Base-by-base conservation (phyloP, 148 eudicot genomes). In the Pouteria glomerata region DNA sequence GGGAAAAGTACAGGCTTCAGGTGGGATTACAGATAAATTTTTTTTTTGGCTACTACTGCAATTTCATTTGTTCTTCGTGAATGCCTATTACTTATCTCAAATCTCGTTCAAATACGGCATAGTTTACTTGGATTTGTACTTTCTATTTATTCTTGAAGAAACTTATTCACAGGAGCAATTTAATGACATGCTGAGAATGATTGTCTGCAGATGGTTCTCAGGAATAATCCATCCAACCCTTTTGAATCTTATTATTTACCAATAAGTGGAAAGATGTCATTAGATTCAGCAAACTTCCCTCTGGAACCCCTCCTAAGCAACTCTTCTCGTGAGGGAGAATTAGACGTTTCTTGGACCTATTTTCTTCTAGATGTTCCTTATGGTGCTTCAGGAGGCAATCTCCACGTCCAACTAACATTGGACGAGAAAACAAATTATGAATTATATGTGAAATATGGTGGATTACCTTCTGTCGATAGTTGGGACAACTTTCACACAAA, bases 381-480 rank as follows among this genome's bases (percentile, higher is more conserved):
- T 55, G 96, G 91, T 58, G 96, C 97, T 39, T 80, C 87, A 68
- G 98, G 97, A 55, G 93, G 84, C 64, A 91, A 86, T 76, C 76
- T 95, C 63, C 96, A 86, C 71, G 56, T 91, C 69, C 82, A 69
- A 63, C 68, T 95, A 63, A 74, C 66, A 59, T 78, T 92, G 37
- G 84, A 85, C 21, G 42, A 57, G 42, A 82, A 79, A 79, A 65
- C 76, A 59, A 81, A 76, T 57, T 82, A 70, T 57, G 97, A 88
- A 71, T 71, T 91, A 66, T 95, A 86, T 66, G 86, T 82, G 45
- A 88, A 86, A 90, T 85, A 78, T 72, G 94, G 93, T 53, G 97
- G 96, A 44, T 74, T 95, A 51, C 90, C 99, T n/a, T 86, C 96
- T 74, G 74, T 72, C 69, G 57, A 73, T 64, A 82, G 78, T 63